Percentiles rank a stretch among this genome's conserved stretches.
phyloP scores from a whole-genome alignment of 2,329 filamentous ascomycete genomes.

The Pseudogymnoascus verrucosus region DNA sequence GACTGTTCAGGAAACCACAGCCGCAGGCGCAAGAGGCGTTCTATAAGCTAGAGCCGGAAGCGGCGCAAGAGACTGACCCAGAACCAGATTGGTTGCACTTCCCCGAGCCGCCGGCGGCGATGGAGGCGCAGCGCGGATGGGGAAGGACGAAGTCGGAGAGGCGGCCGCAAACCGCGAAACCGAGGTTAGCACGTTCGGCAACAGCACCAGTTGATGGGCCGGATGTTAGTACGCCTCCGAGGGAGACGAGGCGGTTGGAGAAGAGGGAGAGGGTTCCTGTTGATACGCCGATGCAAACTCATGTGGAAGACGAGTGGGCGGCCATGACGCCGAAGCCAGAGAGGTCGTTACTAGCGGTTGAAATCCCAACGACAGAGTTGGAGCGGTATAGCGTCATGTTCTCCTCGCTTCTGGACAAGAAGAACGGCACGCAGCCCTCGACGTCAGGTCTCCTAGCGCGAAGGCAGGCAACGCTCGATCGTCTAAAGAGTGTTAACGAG shows the following conservation, averaged over 20 bases:
- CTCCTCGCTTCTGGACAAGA: constrained; percentile 54
- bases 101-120: constrained; percentile 11
- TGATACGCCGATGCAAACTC: constrained; percentile 16
- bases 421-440: constrained; percentile 15
- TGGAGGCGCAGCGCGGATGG: constrained; percentile 15
- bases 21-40: constrained; percentile 19
- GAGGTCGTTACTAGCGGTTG: constrained; percentile 52
- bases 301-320: constrained; percentile 16
- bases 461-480: constrained; percentile 51
- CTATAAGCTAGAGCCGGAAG: constrained; percentile 25
- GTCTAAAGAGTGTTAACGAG: constrained; percentile 46
- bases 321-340: constrained; percentile 4
- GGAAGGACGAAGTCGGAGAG: constrained; percentile 15
- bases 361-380: constrained; percentile 72
- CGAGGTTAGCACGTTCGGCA: constrained; percentile 21
- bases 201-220: constrained; percentile 12
- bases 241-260: neutral
- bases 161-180: constrained; percentile 17
- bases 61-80: constrained; percentile 11
- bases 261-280: constrained; percentile 22
- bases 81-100: constrained; percentile 11
- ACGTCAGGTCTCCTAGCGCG: constrained; percentile 39
- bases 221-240: no score
- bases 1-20: constrained; percentile 40
- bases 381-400: constrained; percentile 97